Base-by-base conservation (phyloP, 208 protist species). In the Porcisia deanei region DNA sequence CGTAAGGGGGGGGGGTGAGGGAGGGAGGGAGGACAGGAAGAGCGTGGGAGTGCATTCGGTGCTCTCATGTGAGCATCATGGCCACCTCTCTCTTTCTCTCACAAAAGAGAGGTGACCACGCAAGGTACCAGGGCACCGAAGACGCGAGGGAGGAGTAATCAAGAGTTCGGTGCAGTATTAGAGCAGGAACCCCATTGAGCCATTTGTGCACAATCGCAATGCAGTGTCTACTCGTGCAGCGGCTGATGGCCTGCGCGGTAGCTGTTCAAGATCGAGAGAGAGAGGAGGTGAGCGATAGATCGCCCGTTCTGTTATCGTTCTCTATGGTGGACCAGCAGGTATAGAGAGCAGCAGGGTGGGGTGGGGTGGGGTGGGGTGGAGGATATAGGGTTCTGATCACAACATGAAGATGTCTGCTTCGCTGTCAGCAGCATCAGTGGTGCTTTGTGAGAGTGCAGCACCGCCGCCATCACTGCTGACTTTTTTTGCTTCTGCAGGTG, bases 371-470 rank as follows among this genome's bases (percentile, higher is more conserved):
- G 3, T 41, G 3, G 22, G 22, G 61, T 22, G 20, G n/a, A 14
- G 64, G 64, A 60, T n/a, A 45, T 8, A 45, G 8, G 25, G 22
- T 41, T 37, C 16, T 30, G 41, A 16, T 64, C 43, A 82, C 41
- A 82, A 39, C 59, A 82, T 16, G 60, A 82, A 82, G 53, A 82
- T 71, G 55, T 82, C 78, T 41, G 71, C 72, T 12, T 82, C 78
- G 59, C 78, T 77, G 78, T 82, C 78, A 8, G 78, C 78, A 25
- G 53, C 72, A 4, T 73, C 78, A 49, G 54, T n/a, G 9, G 68
- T 60, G 68, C 43, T 34, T 30, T 25, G 53, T 47, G 70, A 39
- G 53, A 64, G 30, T 73, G 55, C 57, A 22, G 55, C 55, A 73
- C 70, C n/a, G 39, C 14, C 10, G 1, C 16, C 22, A 20, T 61